phyloP scores from a whole-genome alignment of 1,284 basidiomycete species.

The Apiotrichum veenhuisii region DNA sequence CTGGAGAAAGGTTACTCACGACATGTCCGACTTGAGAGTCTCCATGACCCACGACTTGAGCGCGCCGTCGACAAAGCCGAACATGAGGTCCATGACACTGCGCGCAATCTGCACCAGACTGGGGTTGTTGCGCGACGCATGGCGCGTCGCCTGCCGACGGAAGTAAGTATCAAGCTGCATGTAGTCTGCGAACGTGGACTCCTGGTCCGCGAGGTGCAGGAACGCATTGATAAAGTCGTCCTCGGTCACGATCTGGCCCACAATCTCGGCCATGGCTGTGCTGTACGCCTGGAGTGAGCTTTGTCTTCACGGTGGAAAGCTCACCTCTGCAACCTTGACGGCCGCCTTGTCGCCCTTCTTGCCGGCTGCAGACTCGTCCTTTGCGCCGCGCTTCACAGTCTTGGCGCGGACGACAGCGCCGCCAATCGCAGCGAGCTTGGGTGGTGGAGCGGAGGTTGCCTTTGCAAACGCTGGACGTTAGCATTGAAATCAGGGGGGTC shows the following conservation, averaged over 20 bases:
- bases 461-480: slow-evolving; percentile 10
- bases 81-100: slow-evolving; percentile 88
- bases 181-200: slow-evolving; percentile 91
- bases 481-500: neutral
- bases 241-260: slow-evolving; percentile 73
- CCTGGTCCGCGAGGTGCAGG: slow-evolving; percentile 82
- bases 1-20: neutral
- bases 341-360: slow-evolving; percentile 12
- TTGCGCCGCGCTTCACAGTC: slow-evolving; percentile 55
- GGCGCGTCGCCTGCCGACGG: slow-evolving; percentile 77
- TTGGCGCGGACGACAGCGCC: slow-evolving; percentile 64
- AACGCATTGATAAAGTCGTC: slow-evolving; percentile 87
- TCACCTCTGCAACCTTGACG: slow-evolving; percentile 11
- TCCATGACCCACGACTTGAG: slow-evolving; percentile 79
- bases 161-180: slow-evolving; percentile 94
- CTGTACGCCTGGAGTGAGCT: slow-evolving; percentile 62
- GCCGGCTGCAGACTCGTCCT: neutral
- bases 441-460: neutral
- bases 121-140: slow-evolving; percentile 58
- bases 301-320: neutral
- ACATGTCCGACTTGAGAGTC: slow-evolving; percentile 52
- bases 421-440: slow-evolving; percentile 6
- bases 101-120: slow-evolving; percentile 74
- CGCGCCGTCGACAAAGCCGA: slow-evolving; percentile 83
- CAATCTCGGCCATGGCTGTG: slow-evolving; percentile 69